Evolutionary conservation across 345 rosid species (phyloP), one percentile per base, ranked within the genome.

Genomic region (Salix exigua): DNA sequence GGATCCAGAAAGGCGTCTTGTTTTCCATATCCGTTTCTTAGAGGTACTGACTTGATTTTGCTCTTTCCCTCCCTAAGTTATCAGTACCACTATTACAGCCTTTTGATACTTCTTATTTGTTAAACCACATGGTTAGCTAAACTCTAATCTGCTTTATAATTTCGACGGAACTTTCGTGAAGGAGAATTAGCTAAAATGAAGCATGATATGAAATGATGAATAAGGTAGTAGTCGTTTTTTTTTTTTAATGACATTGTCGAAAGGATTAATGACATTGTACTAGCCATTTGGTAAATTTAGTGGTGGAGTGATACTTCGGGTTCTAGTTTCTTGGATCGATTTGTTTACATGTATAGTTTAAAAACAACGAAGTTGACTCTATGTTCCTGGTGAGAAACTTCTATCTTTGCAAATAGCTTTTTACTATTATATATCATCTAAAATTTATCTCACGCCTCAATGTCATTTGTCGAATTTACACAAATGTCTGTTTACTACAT

Each of bases 1-100:
- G 79, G 89, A 89, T 73, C 92, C 92, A 50, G 83, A 85, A 78
- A 84, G 79, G 60, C 88, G 84, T 50, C 96, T 91, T 51, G 93
- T 66, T 77, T 91, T 81, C 75, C 88, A 85, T 80, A 79, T 91
- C 73, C 93, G 90, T 30, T 87, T 87, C 66, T 42, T 87, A 78
- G 90, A 91, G 96, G 96, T 91, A 87, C 38, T 71, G 46, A 26
- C 50, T 31, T 25, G 21, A 17, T 19, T 19, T 55, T 19, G 8
- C 61, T 3, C 61, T 35, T 35, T 35, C 23, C 23, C 10, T 13
- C 61, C 44, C 44, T 11, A 40, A 40, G 44, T n/a, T 11, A 9
- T n/a, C 23, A 55, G 62, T 55, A n/a, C 26, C 62, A n/a, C 62
- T 10, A 58, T 25, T 26, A 8, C 2, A n/a, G 28, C 28, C 62